phyloP scores from a whole-genome alignment of 148 eudicot genomes.

The Cornus florida region DNA sequence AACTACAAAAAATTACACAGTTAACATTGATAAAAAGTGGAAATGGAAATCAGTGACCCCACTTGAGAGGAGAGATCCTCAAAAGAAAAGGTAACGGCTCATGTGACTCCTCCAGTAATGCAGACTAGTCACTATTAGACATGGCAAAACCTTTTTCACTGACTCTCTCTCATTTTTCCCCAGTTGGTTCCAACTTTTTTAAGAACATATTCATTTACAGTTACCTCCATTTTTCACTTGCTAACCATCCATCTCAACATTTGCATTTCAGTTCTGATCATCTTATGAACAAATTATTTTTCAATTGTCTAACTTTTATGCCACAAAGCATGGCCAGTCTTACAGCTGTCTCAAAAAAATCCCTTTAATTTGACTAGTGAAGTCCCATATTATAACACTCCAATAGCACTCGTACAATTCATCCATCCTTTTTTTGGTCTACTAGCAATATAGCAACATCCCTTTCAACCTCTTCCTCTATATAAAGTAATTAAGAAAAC shows the following conservation, averaged over 20 bases:
- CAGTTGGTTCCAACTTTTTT: neutral
- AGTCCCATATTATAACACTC: neutral
- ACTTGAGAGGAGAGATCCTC: neutral
- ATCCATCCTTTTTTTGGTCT: neutral
- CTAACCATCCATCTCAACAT: neutral
- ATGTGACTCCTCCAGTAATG: no score
- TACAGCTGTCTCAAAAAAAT: neutral
- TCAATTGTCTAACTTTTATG: neutral
- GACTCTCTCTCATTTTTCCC: no score
- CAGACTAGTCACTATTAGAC: no score
- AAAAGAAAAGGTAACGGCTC: neutral
- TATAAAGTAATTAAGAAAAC: no score
- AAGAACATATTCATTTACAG: neutral
- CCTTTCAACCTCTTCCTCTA: neutral
- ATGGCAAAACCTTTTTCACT: no score
- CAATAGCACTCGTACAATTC: neutral
- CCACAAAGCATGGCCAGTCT: neutral
- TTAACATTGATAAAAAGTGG: neutral
- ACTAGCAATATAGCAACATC: neutral
- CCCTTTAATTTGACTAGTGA: slow-evolving; percentile 3
- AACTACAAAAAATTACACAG: slow-evolving; percentile 1
- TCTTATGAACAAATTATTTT: neutral
- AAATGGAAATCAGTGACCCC: neutral
- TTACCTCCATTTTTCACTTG: neutral
- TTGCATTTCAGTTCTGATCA: neutral